Conservation (phyloP, 78 protist genomes). For the Polysphondylium violaceum region DNA sequence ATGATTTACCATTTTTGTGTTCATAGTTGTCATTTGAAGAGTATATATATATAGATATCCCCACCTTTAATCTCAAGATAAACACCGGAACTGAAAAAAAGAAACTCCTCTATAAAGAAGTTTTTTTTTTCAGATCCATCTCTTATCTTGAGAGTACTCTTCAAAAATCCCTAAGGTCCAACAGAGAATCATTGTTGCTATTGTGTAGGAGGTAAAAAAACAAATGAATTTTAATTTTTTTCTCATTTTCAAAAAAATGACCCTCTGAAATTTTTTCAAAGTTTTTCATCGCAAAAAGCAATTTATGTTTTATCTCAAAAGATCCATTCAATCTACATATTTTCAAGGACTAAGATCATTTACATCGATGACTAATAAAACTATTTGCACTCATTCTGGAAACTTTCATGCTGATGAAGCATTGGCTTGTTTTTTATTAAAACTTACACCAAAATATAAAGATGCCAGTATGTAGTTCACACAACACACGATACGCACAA, state of each 20-base stretch:
- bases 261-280: not conserved
- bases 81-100: too few relatives aligned
- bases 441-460: conserved; percentile 35
- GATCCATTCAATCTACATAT: not conserved
- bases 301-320: not conserved
- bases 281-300: not conserved
- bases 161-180: too few relatives aligned
- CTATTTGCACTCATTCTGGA: conserved; percentile 87
- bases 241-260: not conserved
- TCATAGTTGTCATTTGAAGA: too few relatives aligned
- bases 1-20: too few relatives aligned
- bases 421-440: conserved; percentile 89
- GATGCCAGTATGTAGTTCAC: conserved; percentile 37
- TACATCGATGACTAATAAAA: not conserved
- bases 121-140: too few relatives aligned
- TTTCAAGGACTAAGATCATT: not conserved
- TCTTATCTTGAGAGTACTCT: too few relatives aligned
- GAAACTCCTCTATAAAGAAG: too few relatives aligned
- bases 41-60: too few relatives aligned
- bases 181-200: too few relatives aligned
- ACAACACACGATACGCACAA: not conserved
- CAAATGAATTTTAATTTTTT: too few relatives aligned
- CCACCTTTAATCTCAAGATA: too few relatives aligned
- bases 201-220: too few relatives aligned
- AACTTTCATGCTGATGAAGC: conserved; percentile 95